Evolutionary conservation across 2,329 filamentous ascomycete species (phyloP).

Genomic region (Talaromyces atroroseus): DNA sequence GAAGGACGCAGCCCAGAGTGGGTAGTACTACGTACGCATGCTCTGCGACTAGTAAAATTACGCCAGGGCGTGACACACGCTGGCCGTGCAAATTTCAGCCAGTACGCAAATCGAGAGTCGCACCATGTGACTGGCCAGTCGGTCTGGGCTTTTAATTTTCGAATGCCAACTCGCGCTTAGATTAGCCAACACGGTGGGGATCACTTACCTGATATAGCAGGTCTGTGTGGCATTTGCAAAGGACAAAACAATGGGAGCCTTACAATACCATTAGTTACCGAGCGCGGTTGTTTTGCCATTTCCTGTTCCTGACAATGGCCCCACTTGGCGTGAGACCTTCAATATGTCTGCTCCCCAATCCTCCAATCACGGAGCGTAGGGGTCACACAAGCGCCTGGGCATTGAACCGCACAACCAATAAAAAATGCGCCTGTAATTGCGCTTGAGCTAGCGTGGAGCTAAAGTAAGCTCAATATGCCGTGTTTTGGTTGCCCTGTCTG

Average conservation of each 20-base stretch:
- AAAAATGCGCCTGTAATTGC: neutral
- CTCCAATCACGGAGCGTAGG: neutral
- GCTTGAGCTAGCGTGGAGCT: neutral
- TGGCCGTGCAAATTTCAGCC: neutral
- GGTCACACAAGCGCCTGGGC: neutral
- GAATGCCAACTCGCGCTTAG: neutral
- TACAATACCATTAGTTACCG: neutral
- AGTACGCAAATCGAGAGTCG: neutral
- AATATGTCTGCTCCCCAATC: neutral
- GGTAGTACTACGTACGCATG: neutral
- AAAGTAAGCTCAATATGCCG: neutral
- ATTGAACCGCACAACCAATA: neutral
- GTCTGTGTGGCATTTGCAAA: slow-evolving; percentile 3
- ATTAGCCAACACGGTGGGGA: neutral
- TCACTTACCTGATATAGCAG: neutral
- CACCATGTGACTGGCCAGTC: neutral
- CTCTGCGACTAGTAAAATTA: neutral
- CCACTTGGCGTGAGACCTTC: neutral
- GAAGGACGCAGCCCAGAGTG: neutral
- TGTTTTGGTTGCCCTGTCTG: neutral
- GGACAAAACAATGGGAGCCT: neutral
- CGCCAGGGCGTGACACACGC: neutral
- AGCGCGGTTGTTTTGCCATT: slow-evolving; percentile 16
- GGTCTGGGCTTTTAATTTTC: neutral
- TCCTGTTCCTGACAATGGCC: slow-evolving; percentile 21